These are phyloP conservation scores for Kluyveromyces wickerhamii DNA, from an alignment of 805 yeast species.

Conservation along the genomic window DNA sequence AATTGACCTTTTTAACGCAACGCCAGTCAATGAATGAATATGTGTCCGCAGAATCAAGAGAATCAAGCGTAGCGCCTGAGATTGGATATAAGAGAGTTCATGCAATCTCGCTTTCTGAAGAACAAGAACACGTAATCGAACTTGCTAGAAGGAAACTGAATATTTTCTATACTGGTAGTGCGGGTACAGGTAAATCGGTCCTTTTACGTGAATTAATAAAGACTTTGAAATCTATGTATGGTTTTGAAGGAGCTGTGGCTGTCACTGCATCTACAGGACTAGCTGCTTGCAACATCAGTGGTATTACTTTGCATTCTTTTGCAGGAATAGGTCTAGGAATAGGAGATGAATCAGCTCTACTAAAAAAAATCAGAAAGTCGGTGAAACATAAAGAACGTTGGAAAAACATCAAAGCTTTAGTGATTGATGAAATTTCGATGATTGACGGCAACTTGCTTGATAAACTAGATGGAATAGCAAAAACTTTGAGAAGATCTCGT, in stretches of 20 bases:
- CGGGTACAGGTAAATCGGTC: conserved; percentile 97
- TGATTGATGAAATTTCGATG: conserved; percentile 79
- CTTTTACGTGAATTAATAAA: conserved; percentile 59
- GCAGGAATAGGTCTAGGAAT: conserved; percentile 72
- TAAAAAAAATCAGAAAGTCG: conserved; percentile 46
- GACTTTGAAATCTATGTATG: conserved; percentile 38
- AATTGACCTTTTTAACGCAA: conserved; percentile 5
- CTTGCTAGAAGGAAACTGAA: conserved; percentile 58
- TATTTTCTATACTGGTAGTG: conserved; percentile 92
- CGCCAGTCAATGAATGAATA: conserved; percentile 5
- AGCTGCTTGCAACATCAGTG: conserved; percentile 78
- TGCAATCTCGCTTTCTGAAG: conserved; percentile 37
- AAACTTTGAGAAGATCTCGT: conserved; percentile 36
- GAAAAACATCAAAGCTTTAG: conserved; percentile 48
- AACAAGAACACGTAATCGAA: conserved; percentile 58
- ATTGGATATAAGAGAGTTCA: conserved; percentile 7
- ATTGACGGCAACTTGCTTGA: conserved; percentile 61
- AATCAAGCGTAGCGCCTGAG: conserved; percentile 4
- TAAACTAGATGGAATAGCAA: conserved; percentile 55
- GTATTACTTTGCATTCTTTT: conserved; percentile 67
- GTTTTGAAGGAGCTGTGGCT: conserved; percentile 43
- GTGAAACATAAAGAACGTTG: conserved; percentile 46
- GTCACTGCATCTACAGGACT: conserved; percentile 82
- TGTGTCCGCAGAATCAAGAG: conserved; percentile 1
- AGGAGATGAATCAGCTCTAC: conserved; percentile 39